Conservation (phyloP, 768 basidiomycete species). For the Boletus pseudo-olivaceus region DNA sequence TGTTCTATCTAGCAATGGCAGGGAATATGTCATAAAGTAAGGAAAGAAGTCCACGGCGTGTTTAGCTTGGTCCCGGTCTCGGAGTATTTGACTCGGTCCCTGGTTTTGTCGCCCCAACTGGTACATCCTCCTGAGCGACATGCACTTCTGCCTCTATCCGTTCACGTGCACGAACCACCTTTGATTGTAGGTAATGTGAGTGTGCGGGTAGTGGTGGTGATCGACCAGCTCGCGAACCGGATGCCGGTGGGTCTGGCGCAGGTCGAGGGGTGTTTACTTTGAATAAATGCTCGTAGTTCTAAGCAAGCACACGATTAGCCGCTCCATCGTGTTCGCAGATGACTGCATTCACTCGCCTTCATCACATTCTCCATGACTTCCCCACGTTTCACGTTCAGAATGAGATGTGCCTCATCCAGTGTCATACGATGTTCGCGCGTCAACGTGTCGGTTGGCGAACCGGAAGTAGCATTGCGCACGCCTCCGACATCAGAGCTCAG, state of each 20-base stretch:
- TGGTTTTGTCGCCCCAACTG: constrained; percentile 15
- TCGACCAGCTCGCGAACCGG: constrained; percentile 38
- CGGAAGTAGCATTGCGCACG: constrained; percentile 67
- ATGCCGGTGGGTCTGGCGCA: constrained; percentile 43
- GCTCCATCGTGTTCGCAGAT: not conserved
- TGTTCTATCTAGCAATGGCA: constrained; percentile 19
- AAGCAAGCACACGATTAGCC: constrained; percentile 6
- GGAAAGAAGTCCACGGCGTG: not conserved
- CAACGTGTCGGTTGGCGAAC: constrained; percentile 75
- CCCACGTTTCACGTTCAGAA: constrained; percentile 81
- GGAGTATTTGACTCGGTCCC: constrained; percentile 16
- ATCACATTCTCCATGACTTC: constrained; percentile 65
- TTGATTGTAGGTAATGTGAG: constrained; percentile 94
- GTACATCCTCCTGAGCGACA: constrained; percentile 24
- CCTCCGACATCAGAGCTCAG: constrained; percentile 70
- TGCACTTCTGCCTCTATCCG: constrained; percentile 86
- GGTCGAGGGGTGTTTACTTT: constrained; percentile 80
- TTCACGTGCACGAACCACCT: constrained; percentile 92
- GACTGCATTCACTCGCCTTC: constrained; percentile 48
- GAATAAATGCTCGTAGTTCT: constrained; percentile 95
- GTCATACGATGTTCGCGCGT: constrained; percentile 90
- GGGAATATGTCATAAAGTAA: constrained; percentile 17
- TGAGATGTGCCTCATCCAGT: constrained; percentile 89
- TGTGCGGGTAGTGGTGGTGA: constrained; percentile 44
- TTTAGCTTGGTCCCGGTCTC: constrained; percentile 23